phyloP scores from a whole-genome alignment of 495 filamentous ascomycete genomes.

The Aspergillus baeticus region DNA sequence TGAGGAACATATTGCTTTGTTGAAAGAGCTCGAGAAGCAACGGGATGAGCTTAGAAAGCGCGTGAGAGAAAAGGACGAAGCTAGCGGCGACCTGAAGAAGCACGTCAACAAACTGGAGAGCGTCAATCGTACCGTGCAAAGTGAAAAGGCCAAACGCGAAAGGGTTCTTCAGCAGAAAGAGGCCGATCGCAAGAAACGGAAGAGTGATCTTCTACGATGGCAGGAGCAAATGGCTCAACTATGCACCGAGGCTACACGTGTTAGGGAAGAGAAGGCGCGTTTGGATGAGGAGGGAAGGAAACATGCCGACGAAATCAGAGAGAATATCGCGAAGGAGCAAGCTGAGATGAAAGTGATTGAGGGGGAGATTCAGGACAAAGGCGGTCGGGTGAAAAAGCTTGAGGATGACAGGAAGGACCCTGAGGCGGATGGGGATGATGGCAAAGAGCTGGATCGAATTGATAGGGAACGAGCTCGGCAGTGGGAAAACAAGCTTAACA shows the following conservation, averaged over 20 bases:
- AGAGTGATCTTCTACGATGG: conserved; percentile 60
- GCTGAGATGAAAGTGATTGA: conserved; percentile 55
- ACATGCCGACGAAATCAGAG: conserved; percentile 49
- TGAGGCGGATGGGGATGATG: conserved; percentile 49
- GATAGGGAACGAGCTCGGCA: conserved; percentile 58
- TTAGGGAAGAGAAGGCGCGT: conserved; percentile 46
- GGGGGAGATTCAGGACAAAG: conserved; percentile 61
- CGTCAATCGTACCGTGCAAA: conserved; percentile 79
- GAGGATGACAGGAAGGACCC: conserved; percentile 57
- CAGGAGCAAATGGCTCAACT: conserved; percentile 52
- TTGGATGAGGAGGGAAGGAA: conserved; percentile 43
- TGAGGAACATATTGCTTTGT: conserved; percentile 68
- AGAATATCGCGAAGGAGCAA: conserved; percentile 53
- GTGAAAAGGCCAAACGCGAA: conserved; percentile 75
- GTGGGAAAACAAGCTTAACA: conserved; percentile 50
- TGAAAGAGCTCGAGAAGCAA: conserved; percentile 58
- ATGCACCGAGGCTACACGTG: conserved; percentile 43
- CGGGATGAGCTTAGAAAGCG: conserved; percentile 71
- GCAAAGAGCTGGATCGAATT: conserved; percentile 47
- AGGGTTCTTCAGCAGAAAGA: conserved; percentile 60
- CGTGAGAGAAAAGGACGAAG: conserved; percentile 82
- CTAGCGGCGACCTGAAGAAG: conserved; percentile 74
- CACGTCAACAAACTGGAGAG: conserved; percentile 80
- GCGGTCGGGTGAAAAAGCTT: conserved; percentile 59
- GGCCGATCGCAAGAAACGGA: conserved; percentile 59